Evolutionary conservation across 2,329 filamentous ascomycete species (phyloP).

Genomic region (Davidsoniella neocaledoniae): DNA sequence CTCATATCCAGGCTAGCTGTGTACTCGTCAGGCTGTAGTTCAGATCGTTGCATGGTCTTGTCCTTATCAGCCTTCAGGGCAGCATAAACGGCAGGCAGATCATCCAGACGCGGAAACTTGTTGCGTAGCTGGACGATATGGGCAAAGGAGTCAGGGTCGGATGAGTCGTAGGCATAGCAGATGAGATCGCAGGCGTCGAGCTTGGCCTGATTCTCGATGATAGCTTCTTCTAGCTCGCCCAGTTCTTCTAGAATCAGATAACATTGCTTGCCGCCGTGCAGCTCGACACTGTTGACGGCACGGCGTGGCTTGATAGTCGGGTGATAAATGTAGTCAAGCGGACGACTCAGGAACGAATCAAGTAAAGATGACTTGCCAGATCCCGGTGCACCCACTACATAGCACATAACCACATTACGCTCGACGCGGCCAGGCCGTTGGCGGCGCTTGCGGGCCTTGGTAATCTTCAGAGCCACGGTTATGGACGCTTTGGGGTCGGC

Average conservation of each 20-base stretch:
- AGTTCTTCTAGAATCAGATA: slow-evolving; percentile 93
- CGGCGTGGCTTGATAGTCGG: slow-evolving; percentile 90
- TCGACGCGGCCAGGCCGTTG: slow-evolving; percentile 72
- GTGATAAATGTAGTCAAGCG: slow-evolving; percentile 68
- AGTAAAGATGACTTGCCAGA: slow-evolving; percentile 86
- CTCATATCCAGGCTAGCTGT: slow-evolving; percentile 74
- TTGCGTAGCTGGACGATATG: slow-evolving; percentile 71
- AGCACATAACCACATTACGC: slow-evolving; percentile 86
- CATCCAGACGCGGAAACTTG: slow-evolving; percentile 67
- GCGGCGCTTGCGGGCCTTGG: slow-evolving; percentile 75
- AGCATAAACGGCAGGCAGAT: slow-evolving; percentile 81
- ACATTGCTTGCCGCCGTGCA: slow-evolving; percentile 90
- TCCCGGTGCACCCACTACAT: slow-evolving; percentile 69
- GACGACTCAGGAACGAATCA: slow-evolving; percentile 77
- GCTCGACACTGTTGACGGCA: slow-evolving; percentile 89
- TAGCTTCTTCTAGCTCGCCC: slow-evolving; percentile 85
- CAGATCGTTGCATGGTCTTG: slow-evolving; percentile 87
- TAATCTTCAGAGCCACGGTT: slow-evolving; percentile 76
- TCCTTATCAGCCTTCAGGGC: slow-evolving; percentile 91
- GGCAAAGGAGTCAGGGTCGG: slow-evolving; percentile 86
- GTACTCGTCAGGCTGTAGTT: slow-evolving; percentile 83
- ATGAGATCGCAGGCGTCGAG: slow-evolving; percentile 86
- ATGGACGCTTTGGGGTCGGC: slow-evolving; percentile 58
- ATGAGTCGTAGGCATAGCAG: slow-evolving; percentile 93
- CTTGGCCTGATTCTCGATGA: slow-evolving; percentile 80